Percentiles rank a stretch among this genome's conserved stretches.
Evolutionary conservation across 345 rosid genomes (phyloP).

Genomic region (Eucalyptus caleyi): DNA sequence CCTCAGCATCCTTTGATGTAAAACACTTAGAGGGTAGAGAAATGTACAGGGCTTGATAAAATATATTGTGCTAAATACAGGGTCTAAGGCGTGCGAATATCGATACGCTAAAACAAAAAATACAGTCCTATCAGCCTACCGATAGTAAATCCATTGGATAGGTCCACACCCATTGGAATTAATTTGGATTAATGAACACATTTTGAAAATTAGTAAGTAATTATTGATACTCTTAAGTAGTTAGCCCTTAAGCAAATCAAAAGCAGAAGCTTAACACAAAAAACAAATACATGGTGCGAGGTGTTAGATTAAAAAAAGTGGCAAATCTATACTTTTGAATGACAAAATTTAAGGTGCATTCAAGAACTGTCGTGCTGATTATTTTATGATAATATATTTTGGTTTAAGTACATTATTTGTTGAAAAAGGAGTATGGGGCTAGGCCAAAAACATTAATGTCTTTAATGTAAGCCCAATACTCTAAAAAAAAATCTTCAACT

Average conservation of each 20-base stretch:
- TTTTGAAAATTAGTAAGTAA: neutral
- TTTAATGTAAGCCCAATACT: neutral
- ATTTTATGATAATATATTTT: too few species aligned
- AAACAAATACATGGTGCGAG: neutral
- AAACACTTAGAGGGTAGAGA: too few species aligned
- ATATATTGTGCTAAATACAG: rapidly evolving
- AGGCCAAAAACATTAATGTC: neutral
- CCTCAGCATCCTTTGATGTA: too few species aligned
- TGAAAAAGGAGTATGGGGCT: neutral
- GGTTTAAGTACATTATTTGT: neutral
- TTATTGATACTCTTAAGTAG: neutral
- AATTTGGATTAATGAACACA: neutral
- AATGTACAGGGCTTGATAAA: too few species aligned
- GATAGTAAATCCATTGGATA: too few species aligned
- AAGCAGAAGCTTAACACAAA: neutral
- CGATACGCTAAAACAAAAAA: too few species aligned
- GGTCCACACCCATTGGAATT: neutral
- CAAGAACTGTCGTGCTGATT: too few species aligned
- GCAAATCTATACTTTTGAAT: neutral
- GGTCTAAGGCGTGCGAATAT: rapidly evolving
- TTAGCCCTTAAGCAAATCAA: neutral
- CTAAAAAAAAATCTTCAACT: too few species aligned
- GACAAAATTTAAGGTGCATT: neutral
- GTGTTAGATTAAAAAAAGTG: neutral
- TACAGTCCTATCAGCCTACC: rapidly evolving